These are phyloP conservation scores for grape (Vitis vinifera) DNA, from an alignment of 164 flowering plant species.

Conservation along the genomic window DNA sequence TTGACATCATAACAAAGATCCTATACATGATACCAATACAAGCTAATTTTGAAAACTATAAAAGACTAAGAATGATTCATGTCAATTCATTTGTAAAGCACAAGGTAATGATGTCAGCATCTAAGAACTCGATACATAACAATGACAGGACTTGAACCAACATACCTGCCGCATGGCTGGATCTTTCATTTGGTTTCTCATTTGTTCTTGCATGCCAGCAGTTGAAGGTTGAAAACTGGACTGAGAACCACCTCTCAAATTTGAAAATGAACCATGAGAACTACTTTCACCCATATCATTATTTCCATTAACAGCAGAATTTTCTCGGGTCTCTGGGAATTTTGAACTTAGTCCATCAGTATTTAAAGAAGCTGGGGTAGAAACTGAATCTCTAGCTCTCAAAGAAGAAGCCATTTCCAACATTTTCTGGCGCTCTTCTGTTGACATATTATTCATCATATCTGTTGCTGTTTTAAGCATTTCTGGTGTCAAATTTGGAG, in stretches of 20 bases:
- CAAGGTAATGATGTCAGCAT: background rate
- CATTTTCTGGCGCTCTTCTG: constrained; percentile 79
- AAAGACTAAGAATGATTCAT: background rate
- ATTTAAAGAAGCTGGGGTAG: constrained; percentile 18
- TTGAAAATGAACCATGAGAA: constrained; percentile 29
- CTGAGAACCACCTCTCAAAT: constrained; percentile 29
- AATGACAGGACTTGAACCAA: background rate
- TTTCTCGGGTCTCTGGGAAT: constrained; percentile 23
- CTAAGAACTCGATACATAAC: background rate
- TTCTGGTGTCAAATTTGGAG: constrained; percentile 70
- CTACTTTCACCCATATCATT: constrained; percentile 47
- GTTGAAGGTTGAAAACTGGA: constrained; percentile 43
- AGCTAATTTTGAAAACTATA: background rate
- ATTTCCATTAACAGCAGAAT: constrained; percentile 18
- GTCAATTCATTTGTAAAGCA: background rate
- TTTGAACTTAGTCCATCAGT: constrained; percentile 24
- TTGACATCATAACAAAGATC: background rate
- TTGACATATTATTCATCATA: constrained; percentile 81
- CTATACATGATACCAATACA: background rate
- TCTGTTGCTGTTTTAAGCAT: constrained; percentile 78
- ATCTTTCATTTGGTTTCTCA: constrained; percentile 90
- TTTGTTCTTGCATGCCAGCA: constrained; percentile 79
- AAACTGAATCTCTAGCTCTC: constrained; percentile 39
- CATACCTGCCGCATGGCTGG: constrained; percentile 90
- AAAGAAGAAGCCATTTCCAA: constrained; percentile 70